Evolutionary conservation across 768 basidiomycete species (phyloP), one percentile per base, ranked within the genome.

Genomic region (Calocera viscosa): DNA sequence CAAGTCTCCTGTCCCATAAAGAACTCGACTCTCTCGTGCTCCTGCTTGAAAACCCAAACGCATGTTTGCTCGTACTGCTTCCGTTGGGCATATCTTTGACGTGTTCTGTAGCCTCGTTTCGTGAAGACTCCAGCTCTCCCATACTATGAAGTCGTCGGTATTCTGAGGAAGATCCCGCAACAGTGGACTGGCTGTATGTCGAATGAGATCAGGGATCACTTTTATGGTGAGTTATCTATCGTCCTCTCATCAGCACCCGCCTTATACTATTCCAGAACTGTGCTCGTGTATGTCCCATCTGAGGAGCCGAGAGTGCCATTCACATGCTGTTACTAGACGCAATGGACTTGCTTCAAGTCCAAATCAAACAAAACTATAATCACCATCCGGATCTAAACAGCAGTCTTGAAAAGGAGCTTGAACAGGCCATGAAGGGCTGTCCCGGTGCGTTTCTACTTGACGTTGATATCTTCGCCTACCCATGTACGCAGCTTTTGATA

Each of bases 71-170:
- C n/a, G n/a, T n/a, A n/a, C n/a, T n/a, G n/a, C n/a, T n/a, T n/a
- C n/a, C n/a, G n/a, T n/a, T n/a, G n/a, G n/a, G n/a, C n/a, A n/a
- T n/a, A n/a, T n/a, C 3, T 10, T 49, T 24, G 64, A n/a, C 34
- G 10, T 38, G 17, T 63, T 53, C 67, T 65, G 1, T 70, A 91
- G 89, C 86, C 89, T 19, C 91, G 90, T 73, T 93, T 92, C 79
- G 78, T 93, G 71, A 93, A 93, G 78, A 88, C 88, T 30, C 86
- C 90, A 1, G 86, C 83, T 1, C 80, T 93, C 49, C 91, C 91
- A 0, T 91, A 89, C 79, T 84, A 91, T 73, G 84, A 82, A n/a
- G 80, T 93, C 49, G 80, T 66, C 32, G 35, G 39, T 32, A 66
- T 60, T 5, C 53, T 60, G 5, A 60, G 22, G 53, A 60, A 60